phyloP scores from a whole-genome alignment of 495 filamentous ascomycete species.

The Platismatia glauca region DNA sequence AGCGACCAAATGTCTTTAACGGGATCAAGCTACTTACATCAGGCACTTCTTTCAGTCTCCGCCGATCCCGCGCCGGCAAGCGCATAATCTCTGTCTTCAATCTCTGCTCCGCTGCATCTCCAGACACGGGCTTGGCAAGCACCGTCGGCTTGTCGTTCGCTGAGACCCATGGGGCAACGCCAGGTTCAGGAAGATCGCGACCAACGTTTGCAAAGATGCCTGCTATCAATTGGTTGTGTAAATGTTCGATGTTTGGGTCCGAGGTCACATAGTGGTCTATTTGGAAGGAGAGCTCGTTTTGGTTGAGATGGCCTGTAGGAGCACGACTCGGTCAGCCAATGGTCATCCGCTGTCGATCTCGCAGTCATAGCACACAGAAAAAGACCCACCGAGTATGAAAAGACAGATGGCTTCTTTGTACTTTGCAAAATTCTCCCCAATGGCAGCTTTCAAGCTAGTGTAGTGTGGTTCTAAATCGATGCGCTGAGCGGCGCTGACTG shows the following conservation, averaged over 20 bases:
- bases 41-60: conserved; percentile 72
- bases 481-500: conserved; percentile 62
- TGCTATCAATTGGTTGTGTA: conserved; percentile 84
- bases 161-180: conserved; percentile 90
- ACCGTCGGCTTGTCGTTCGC: conserved; percentile 81
- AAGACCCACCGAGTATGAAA: conserved; percentile 68
- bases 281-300: conserved; percentile 68
- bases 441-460: conserved; percentile 67
- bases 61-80: conserved; percentile 72
- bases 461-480: conserved; percentile 89
- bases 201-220: conserved; percentile 80
- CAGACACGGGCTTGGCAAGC: conserved; percentile 67
- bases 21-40: conserved; percentile 36
- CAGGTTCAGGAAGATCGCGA: conserved; percentile 82
- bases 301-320: conserved; percentile 65
- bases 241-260: conserved; percentile 62
- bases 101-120: conserved; percentile 83
- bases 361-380: not conserved
- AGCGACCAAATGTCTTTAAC: not conserved
- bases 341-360: conserved; percentile 12
- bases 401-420: conserved; percentile 78
- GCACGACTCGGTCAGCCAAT: conserved; percentile 2
- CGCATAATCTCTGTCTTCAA: conserved; percentile 94
- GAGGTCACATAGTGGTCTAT: conserved; percentile 65
- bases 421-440: conserved; percentile 76